These are phyloP conservation scores for Salix arbutifolia DNA, from an alignment of 345 rosid species.

Conservation along the genomic window DNA sequence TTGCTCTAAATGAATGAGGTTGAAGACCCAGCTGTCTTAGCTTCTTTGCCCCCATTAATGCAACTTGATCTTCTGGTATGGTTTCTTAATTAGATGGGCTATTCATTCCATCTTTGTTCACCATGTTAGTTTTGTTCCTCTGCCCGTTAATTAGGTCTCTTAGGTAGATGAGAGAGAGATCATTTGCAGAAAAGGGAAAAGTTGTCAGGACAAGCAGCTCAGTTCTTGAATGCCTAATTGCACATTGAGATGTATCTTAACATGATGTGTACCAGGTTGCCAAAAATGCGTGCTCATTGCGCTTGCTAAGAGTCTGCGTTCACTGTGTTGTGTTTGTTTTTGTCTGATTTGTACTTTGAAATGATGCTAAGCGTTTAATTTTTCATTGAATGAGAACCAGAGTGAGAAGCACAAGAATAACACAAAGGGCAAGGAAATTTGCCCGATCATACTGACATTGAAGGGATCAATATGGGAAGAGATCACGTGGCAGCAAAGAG, in stretches of 20 bases:
- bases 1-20: conserved; percentile 44
- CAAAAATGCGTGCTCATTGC: too few species aligned
- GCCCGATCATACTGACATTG: too few species aligned
- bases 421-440: too few species aligned
- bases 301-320: too few species aligned
- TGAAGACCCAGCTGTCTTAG: conserved; percentile 77
- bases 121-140: background rate
- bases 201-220: conserved; percentile 92
- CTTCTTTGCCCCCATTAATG: conserved; percentile 86
- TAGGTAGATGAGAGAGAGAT: conserved; percentile 80
- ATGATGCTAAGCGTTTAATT: too few species aligned
- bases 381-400: too few species aligned
- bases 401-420: too few species aligned
- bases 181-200: conserved; percentile 96
- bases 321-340: too few species aligned
- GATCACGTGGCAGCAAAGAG: too few species aligned
- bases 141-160: background rate
- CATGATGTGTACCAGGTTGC: background rate
- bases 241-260: background rate
- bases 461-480: too few species aligned
- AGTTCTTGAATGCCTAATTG: conserved; percentile 8
- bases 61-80: conserved; percentile 75
- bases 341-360: too few species aligned
- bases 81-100: conserved; percentile 1
- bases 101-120: conserved; percentile 4